phyloP scores from a whole-genome alignment of 2,329 filamentous ascomycete species.

The Parastagonospora avenae region DNA sequence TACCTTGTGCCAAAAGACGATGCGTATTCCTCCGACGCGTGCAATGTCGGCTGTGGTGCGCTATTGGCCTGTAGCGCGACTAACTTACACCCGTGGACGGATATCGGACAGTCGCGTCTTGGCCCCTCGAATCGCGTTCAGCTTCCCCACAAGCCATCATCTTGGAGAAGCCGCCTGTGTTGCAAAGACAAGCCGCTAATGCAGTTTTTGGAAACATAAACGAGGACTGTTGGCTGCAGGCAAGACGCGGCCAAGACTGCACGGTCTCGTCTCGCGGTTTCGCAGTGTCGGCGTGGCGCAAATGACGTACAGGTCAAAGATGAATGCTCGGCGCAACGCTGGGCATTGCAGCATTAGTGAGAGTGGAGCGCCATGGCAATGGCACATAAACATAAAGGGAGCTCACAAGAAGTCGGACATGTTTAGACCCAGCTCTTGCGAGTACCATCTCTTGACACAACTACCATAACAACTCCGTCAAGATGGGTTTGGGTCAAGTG shows the following conservation, averaged over 20 bases:
- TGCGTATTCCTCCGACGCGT: slow-evolving; percentile 5
- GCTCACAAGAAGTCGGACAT: not conserved
- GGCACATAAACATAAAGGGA: not conserved
- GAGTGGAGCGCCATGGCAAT: slow-evolving; percentile 11
- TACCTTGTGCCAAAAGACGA: slow-evolving; percentile 2
- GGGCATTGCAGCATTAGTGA: slow-evolving; percentile 29
- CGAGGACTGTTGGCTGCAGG: slow-evolving; percentile 17
- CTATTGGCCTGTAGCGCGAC: not conserved
- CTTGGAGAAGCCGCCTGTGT: slow-evolving; percentile 22
- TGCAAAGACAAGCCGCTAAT: slow-evolving; percentile 25
- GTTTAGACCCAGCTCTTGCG: not conserved
- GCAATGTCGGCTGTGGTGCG: slow-evolving; percentile 4
- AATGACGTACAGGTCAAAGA: slow-evolving; percentile 25
- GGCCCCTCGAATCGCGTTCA: slow-evolving; percentile 17
- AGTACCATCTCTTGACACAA: slow-evolving; percentile 3
- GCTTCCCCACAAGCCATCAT: slow-evolving; percentile 24
- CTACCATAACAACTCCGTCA: slow-evolving; percentile 9
- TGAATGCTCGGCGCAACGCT: slow-evolving; percentile 26
- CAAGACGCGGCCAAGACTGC: slow-evolving; percentile 17
- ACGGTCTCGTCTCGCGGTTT: slow-evolving; percentile 10
- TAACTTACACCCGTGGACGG: not conserved
- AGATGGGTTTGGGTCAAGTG: slow-evolving; percentile 33
- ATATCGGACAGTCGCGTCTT: slow-evolving; percentile 15
- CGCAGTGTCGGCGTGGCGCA: slow-evolving; percentile 23
- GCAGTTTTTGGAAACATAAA: not conserved